A percentile compares a stretch with the other conserved stretches of the same genome.
Evolutionary conservation across 768 basidiomycete genomes (phyloP).

Genomic region (Lactarius trivialis): DNA sequence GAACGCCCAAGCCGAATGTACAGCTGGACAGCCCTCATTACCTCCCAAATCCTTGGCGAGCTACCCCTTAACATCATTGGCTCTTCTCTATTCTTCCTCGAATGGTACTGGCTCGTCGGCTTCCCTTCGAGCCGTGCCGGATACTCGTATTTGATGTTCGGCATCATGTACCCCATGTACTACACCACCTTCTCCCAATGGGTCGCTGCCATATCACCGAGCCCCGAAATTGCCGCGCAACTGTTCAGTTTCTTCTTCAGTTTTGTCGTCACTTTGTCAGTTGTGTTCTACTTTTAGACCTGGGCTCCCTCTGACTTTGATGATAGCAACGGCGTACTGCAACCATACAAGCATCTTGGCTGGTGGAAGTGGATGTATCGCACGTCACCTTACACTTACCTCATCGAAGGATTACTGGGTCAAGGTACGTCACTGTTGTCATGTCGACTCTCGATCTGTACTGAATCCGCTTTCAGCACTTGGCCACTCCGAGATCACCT

Average conservation of each 20-base stretch:
- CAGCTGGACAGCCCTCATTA: slow-evolving; percentile 34
- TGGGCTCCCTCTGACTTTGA: neutral
- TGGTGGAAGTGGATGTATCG: slow-evolving; percentile 43
- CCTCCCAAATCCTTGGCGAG: slow-evolving; percentile 35
- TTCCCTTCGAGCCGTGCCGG: slow-evolving; percentile 34
- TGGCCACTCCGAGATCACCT: slow-evolving; percentile 44
- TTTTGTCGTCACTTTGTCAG: slow-evolving; percentile 40
- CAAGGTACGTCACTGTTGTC: slow-evolving; percentile 36
- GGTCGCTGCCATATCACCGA: slow-evolving; percentile 39
- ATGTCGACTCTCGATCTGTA: neutral
- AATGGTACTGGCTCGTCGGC: slow-evolving; percentile 47
- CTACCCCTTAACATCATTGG: slow-evolving; percentile 39
- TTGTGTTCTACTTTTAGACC: neutral
- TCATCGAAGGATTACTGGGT: slow-evolving; percentile 36
- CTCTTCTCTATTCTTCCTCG: slow-evolving; percentile 38
- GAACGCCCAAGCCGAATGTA: slow-evolving; percentile 40
- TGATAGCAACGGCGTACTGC: slow-evolving; percentile 42
- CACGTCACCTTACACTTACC: slow-evolving; percentile 32
- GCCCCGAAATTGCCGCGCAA: slow-evolving; percentile 36
- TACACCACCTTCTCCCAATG: slow-evolving; percentile 38
- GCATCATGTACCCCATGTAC: slow-evolving; percentile 38
- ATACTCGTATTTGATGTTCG: slow-evolving; percentile 36
- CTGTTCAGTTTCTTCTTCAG: slow-evolving; percentile 35
- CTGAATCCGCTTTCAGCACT: slow-evolving; percentile 35
- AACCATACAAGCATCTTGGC: slow-evolving; percentile 37